Conservation (phyloP, 2,329 filamentous ascomycete genomes). For the Cryphonectria japonica region DNA sequence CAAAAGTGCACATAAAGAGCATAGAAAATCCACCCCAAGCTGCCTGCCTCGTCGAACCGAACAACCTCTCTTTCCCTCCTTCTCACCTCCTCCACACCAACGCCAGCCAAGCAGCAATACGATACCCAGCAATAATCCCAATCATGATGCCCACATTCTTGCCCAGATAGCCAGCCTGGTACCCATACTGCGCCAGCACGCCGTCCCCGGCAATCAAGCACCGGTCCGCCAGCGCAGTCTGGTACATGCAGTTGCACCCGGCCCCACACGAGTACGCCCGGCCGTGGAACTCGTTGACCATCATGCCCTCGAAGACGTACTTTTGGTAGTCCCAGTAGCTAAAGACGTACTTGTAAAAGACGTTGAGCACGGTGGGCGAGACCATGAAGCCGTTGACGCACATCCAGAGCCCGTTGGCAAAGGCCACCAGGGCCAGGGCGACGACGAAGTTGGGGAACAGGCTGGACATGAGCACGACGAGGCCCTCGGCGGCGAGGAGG, state of each 20-base stretch:
- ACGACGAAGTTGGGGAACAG: constrained; percentile 81
- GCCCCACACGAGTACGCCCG: constrained; percentile 64
- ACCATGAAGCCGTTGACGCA: constrained; percentile 83
- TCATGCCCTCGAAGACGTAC: constrained; percentile 91
- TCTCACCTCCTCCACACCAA: constrained; percentile 45
- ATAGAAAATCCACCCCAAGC: background rate
- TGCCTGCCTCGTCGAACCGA: too few species aligned
- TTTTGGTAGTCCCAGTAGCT: constrained; percentile 87
- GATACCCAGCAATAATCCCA: constrained; percentile 74
- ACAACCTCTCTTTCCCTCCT: background rate
- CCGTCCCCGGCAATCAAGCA: constrained; percentile 73
- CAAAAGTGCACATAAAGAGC: background rate
- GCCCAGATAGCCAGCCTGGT: constrained; percentile 63
- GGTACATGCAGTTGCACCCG: constrained; percentile 71
- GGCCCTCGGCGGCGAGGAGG: constrained; percentile 77
- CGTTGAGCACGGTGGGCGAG: constrained; percentile 70
- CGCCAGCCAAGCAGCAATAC: constrained; percentile 68
- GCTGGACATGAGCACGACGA: constrained; percentile 76
- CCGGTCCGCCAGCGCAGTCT: constrained; percentile 61
- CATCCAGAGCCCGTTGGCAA: constrained; percentile 92
- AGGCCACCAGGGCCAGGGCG: constrained; percentile 76
- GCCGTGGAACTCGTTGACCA: constrained; percentile 81
- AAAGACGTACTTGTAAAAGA: constrained; percentile 85
- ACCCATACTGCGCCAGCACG: constrained; percentile 73
- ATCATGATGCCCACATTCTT: constrained; percentile 79